Evolutionary conservation across 73 alveolate genomes (phyloP), one percentile per base, ranked within the genome.

Genomic region (Paramecium biaurelia): DNA sequence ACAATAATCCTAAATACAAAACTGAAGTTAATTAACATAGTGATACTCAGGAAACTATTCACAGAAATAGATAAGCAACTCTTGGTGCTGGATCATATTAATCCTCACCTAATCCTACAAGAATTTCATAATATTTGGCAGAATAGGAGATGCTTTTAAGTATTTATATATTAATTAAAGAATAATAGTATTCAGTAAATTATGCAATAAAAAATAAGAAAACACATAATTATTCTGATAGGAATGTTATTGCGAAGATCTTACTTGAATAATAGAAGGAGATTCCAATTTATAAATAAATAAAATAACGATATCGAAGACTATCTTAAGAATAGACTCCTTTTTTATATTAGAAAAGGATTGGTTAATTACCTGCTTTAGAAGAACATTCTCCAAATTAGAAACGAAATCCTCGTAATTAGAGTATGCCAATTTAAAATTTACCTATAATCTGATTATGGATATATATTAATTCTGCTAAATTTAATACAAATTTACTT

Each of bases 101-200:
- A 79, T 41, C 45, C 0, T 79, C 90, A 14, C 90, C 90, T 3
- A 79, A 43, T 47, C 90, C 90, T 43, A 72, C 86, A 3, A 72
- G 63, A 35, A 72, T 72, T 28, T 72, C 86, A 0, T 21, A 72
- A 37, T 72, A 72, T 72, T 6, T 72, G 30, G 59, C 58, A 15
- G 86, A 72, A n/a, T 18, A 72, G 8, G 86, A 72, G 5, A 72
- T 72, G 86, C 38, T 72, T 9, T 35, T 72, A 72, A 72, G 86
- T 72, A 72, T 20, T 35, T 35, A 34, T 72, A 72, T 72, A 34
- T 72, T 72, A 35, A 38, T 72, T 35, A 72, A 72, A 35, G 56
- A 72, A 72, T 37, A 72, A 72, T 35, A 35, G 58, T 72, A 35
- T 32, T 72, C 86, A 8, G 59, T 72, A 10, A 72, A 72, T 37